These are phyloP conservation scores for Cryptosporidium parvum DNA, from an alignment of 169 alveolate species.

Conservation along the genomic window DNA sequence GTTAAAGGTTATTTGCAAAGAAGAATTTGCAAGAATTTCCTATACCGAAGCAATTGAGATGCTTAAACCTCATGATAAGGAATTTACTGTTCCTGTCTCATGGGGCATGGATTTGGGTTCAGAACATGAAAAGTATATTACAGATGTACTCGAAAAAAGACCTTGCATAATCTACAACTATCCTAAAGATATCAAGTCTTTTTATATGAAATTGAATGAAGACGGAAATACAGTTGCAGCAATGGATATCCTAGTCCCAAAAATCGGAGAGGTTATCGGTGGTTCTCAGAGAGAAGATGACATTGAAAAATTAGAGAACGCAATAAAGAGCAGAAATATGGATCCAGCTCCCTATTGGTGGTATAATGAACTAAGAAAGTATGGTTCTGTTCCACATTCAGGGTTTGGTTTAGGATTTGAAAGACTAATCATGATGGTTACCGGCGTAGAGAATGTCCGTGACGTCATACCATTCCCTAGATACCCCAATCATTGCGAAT, in stretches of 20 bases:
- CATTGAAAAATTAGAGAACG: constrained; percentile 88
- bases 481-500: constrained; percentile 95
- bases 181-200: constrained; percentile 97
- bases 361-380: constrained; percentile 93
- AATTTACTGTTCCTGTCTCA: constrained; percentile 55
- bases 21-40: constrained; percentile 94
- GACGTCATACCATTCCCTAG: constrained; percentile 99
- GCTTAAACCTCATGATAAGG: constrained; percentile 83
- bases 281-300: constrained; percentile 99
- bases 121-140: constrained; percentile 96
- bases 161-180: constrained; percentile 98
- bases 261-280: constrained; percentile 98
- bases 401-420: constrained; percentile 99
- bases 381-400: constrained; percentile 97
- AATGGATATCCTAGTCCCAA: constrained; percentile 97
- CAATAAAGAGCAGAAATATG: constrained; percentile 91
- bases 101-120: constrained; percentile 99
- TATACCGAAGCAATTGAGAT: constrained; percentile 97
- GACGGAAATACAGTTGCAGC: constrained; percentile 97
- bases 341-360: constrained; percentile 89
- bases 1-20: constrained; percentile 86
- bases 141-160: constrained; percentile 95
- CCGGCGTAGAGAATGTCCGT: constrained; percentile 98
- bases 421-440: constrained; percentile 96
- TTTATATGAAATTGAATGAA: constrained; percentile 95